phyloP scores from a whole-genome alignment of 805 yeast species.

The Kregervanrija delftensis region DNA sequence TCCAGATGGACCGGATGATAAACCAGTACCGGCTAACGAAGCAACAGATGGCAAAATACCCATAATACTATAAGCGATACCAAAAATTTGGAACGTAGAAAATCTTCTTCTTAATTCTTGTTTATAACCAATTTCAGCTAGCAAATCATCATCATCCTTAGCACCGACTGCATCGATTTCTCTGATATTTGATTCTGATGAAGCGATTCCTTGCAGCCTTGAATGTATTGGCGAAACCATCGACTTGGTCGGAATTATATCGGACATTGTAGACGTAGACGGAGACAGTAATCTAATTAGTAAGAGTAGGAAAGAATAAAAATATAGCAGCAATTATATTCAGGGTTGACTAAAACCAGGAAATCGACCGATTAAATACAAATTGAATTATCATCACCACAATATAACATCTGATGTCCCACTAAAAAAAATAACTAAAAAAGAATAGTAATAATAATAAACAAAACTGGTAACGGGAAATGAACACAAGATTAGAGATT shows the following conservation, averaged over 20 bases:
- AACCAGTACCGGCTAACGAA: constrained; percentile 44
- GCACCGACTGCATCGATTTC: constrained; percentile 25
- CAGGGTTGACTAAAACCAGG: neutral
- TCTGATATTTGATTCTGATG: constrained; percentile 18
- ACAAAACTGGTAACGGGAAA: no score
- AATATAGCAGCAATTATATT: no score
- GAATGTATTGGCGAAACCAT: constrained; percentile 12
- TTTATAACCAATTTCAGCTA: constrained; percentile 54
- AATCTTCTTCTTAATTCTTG: constrained; percentile 59
- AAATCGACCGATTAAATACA: neutral
- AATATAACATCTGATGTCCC: neutral
- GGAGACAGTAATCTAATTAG: neutral
- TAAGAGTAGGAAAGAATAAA: no score
- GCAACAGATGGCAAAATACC: constrained; percentile 62
- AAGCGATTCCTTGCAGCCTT: constrained; percentile 12
- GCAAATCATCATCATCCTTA: constrained; percentile 26
- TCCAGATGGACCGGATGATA: constrained; percentile 58
- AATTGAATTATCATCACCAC: neutral
- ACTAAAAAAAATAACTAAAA: neutral
- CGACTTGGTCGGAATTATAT: neutral
- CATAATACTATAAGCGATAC: constrained; percentile 58
- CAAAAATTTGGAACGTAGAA: constrained; percentile 48
- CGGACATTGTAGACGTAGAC: neutral
- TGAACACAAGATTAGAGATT: no score
- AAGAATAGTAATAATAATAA: neutral